A percentile compares a stretch with the other conserved stretches of the same genome.
phyloP scores from a whole-genome alignment of 1,284 basidiomycete genomes.

The Ceratorhiza oryzae-sativae region DNA sequence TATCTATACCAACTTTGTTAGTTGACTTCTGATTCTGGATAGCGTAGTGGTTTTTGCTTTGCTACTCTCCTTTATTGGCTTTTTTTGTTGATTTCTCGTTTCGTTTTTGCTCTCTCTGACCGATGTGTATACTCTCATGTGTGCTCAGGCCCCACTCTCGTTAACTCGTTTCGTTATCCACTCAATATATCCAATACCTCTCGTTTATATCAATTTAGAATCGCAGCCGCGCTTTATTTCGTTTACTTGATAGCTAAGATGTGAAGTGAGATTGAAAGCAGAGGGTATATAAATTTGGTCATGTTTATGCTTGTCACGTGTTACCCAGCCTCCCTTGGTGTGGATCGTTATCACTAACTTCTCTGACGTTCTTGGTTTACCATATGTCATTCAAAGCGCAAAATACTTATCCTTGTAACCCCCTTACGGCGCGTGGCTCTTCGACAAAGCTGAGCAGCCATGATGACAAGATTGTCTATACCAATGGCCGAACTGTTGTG shows the following conservation, averaged over 20 bases:
- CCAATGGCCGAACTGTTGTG: constrained; percentile 85
- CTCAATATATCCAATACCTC: constrained; percentile 35
- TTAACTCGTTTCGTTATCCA: constrained; percentile 27
- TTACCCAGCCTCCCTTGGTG: neutral
- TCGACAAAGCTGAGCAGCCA: constrained; percentile 84
- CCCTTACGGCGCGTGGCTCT: constrained; percentile 72
- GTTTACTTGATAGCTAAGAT: neutral
- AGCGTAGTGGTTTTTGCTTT: constrained; percentile 17
- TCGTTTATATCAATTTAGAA: constrained; percentile 16
- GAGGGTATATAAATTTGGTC: neutral
- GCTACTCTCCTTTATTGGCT: constrained; percentile 24
- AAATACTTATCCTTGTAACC: constrained; percentile 70
- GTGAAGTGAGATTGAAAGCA: neutral
- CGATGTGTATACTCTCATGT: constrained; percentile 36
- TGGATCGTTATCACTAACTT: neutral
- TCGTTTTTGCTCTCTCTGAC: constrained; percentile 19
- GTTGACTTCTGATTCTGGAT: constrained; percentile 23
- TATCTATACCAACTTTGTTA: constrained; percentile 30
- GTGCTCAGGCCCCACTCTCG: constrained; percentile 37
- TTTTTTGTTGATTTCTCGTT: constrained; percentile 30
- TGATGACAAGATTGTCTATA: constrained; percentile 87
- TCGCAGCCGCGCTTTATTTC: neutral
- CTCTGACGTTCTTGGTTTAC: constrained; percentile 6
- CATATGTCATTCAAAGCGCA: constrained; percentile 26
- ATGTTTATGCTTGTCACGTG: neutral